Conservation (phyloP, 2,329 filamentous ascomycete species). For the Chaetomium sp. region DNA sequence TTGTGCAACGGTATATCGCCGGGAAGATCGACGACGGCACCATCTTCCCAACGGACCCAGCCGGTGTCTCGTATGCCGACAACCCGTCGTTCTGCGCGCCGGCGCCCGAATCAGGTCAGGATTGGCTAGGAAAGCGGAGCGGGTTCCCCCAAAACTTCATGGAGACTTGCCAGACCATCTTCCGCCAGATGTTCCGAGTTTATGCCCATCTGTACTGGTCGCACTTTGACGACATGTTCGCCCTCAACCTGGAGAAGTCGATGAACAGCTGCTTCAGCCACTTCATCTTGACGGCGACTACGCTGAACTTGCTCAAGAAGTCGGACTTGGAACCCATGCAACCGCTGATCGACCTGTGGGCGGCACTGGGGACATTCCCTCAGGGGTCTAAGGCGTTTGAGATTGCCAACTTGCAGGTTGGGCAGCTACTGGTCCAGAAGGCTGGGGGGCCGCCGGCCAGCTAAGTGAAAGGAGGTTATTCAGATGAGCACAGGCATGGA, state of each 20-base stretch:
- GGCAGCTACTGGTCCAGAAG: constrained; percentile 50
- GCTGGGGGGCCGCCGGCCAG: constrained; percentile 21
- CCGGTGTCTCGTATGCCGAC: constrained; percentile 59
- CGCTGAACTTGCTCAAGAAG: constrained; percentile 76
- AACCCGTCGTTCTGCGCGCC: constrained; percentile 50
- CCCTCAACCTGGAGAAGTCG: constrained; percentile 72
- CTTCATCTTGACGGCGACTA: constrained; percentile 73
- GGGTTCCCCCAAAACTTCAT: constrained; percentile 90
- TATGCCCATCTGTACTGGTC: constrained; percentile 98
- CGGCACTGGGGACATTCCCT: constrained; percentile 80
- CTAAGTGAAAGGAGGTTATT: neutral
- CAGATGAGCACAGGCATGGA: neutral
- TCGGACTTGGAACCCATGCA: constrained; percentile 95
- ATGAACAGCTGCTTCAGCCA: constrained; percentile 85
- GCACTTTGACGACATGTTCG: constrained; percentile 82
- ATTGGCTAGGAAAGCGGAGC: constrained; percentile 86
- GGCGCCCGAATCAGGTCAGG: constrained; percentile 55
- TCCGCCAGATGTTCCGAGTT: constrained; percentile 97
- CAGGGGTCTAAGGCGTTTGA: constrained; percentile 63
- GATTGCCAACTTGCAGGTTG: constrained; percentile 55
- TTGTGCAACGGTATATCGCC: constrained; percentile 95
- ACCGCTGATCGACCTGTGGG: constrained; percentile 86
- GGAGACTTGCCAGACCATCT: constrained; percentile 85
- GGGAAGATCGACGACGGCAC: constrained; percentile 87
- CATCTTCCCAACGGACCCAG: constrained; percentile 84